A percentile compares a stretch with the other conserved stretches of the same genome.
phyloP scores from a whole-genome alignment of 108 stramenopile genomes.

The Discostella pseudostelligera region DNA sequence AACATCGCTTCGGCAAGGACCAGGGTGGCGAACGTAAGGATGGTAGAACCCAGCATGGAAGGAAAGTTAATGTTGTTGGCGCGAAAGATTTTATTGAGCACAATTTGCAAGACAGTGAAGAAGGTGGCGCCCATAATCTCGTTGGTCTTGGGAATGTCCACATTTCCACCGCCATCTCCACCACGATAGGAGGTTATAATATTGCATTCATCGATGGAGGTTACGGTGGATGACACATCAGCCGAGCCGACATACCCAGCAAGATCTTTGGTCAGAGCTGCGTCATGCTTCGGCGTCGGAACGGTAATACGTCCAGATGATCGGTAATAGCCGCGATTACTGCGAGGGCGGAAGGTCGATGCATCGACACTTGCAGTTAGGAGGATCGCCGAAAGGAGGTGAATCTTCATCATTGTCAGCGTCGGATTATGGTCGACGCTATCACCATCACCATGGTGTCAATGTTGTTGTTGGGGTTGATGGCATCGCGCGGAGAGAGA shows the following conservation, averaged over 20 bases:
- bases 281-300: slow-evolving; percentile 1
- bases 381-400: slow-evolving; percentile 29
- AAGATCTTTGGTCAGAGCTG: not conserved
- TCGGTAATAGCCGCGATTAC: slow-evolving; percentile 1
- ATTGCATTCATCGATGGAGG: not conserved
- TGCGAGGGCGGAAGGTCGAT: slow-evolving; percentile 30
- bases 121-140: slow-evolving; percentile 41
- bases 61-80: slow-evolving; percentile 65
- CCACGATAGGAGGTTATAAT: slow-evolving; percentile 1
- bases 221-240: slow-evolving; percentile 6
- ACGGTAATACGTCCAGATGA: slow-evolving; percentile 4
- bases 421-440: no score
- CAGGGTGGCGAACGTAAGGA: slow-evolving; percentile 55
- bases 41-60: slow-evolving; percentile 67
- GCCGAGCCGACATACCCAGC: not conserved
- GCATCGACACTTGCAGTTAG: slow-evolving; percentile 27
- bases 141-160: slow-evolving; percentile 31
- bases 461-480: not conserved
- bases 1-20: slow-evolving; percentile 49
- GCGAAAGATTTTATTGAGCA: slow-evolving; percentile 56
- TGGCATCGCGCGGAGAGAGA: no score
- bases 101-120: slow-evolving; percentile 57
- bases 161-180: slow-evolving; percentile 10
- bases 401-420: slow-evolving; percentile 9
- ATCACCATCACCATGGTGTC: no score